phyloP scores from a whole-genome alignment of 768 basidiomycete genomes.

The Pleurotus djamor region DNA sequence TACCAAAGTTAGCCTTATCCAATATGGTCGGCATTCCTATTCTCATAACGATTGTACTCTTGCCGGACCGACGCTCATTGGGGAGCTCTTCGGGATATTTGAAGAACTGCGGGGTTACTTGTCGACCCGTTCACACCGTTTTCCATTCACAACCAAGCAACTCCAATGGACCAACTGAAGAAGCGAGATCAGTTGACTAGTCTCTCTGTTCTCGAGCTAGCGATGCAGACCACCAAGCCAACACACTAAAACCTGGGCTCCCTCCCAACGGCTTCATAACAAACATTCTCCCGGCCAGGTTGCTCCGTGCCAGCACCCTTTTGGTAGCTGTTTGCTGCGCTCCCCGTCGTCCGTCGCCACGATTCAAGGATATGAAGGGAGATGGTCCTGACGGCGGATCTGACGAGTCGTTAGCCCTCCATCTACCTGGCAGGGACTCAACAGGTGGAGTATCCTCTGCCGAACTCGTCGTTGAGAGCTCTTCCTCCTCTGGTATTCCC shows the following conservation, averaged over 20 bases:
- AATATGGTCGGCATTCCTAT: too few relatives aligned
- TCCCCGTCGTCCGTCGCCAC: neutral
- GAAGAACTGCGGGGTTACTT: too few relatives aligned
- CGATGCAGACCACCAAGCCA: neutral
- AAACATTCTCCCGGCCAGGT: neutral
- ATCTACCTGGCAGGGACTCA: neutral
- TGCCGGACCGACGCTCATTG: too few relatives aligned
- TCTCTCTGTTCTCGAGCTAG: neutral
- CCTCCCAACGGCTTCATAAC: neutral
- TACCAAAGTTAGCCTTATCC: neutral
- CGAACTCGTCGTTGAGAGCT: neutral
- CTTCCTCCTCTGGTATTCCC: neutral
- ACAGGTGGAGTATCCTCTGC: neutral
- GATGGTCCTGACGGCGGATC: neutral
- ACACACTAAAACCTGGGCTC: neutral
- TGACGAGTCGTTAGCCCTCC: neutral
- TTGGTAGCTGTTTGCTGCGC: neutral
- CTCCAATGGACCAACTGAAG: neutral
- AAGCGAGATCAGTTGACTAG: neutral
- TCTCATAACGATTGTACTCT: too few relatives aligned
- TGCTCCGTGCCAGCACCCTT: neutral
- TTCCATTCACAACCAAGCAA: too few relatives aligned
- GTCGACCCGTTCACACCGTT: too few relatives aligned
- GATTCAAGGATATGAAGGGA: slow-evolving; percentile 3
- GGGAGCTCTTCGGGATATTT: too few relatives aligned